phyloP scores from a whole-genome alignment of 768 basidiomycete species.

The Rhizopogon roseolus region DNA sequence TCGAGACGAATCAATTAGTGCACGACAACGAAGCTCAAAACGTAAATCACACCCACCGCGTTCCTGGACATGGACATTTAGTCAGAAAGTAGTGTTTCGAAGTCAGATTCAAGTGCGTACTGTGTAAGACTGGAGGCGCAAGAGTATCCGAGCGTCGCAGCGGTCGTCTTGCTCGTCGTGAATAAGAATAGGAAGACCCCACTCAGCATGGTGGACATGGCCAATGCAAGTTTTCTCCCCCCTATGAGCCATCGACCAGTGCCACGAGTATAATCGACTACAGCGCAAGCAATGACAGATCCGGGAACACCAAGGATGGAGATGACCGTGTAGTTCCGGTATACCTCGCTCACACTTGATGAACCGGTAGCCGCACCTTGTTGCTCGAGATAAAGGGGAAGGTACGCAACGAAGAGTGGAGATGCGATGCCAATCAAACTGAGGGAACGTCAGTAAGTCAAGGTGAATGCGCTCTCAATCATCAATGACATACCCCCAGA shows the following conservation, averaged over 20 bases:
- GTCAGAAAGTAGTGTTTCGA: background rate
- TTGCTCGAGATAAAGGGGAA: constrained; percentile 42
- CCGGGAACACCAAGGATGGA: constrained; percentile 44
- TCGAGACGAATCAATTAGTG: constrained; percentile 5
- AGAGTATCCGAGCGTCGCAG: constrained; percentile 40
- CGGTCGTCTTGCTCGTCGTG: constrained; percentile 39
- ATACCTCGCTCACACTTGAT: constrained; percentile 26
- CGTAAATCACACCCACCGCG: constrained; percentile 23
- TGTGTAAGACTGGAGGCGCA: constrained; percentile 38
- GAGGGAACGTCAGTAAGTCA: constrained; percentile 2
- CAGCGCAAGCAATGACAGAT: constrained; percentile 38
- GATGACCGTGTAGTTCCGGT: constrained; percentile 47
- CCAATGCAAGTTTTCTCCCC: constrained; percentile 45
- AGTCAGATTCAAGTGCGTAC: constrained; percentile 20
- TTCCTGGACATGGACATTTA: constrained; percentile 17
- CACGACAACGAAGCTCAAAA: background rate
- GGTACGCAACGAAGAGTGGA: constrained; percentile 48
- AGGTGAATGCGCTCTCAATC: background rate
- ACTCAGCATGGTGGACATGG: constrained; percentile 38
- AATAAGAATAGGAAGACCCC: constrained; percentile 48
- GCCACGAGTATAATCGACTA: constrained; percentile 40
- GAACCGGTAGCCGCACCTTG: constrained; percentile 23
- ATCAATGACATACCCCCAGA: constrained; percentile 41
- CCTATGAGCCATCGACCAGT: constrained; percentile 30
- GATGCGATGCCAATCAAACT: constrained; percentile 49